Evolutionary conservation across 108 stramenopile species (phyloP), one percentile per base, ranked within the genome.

Genomic region (Fragilariopsis cylindrus): DNA sequence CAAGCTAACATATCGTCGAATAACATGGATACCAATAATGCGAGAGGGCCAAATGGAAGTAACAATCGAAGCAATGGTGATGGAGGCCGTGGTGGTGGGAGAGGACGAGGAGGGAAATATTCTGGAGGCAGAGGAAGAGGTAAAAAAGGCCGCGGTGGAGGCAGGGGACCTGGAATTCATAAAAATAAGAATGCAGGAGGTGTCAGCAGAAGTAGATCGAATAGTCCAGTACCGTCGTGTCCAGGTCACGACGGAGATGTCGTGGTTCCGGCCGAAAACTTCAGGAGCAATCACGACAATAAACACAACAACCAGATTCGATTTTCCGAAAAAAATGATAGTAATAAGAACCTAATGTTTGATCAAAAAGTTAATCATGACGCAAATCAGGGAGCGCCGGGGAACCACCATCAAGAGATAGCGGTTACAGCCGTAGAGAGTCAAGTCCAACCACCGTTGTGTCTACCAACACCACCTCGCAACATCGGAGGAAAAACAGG

Each of bases 41-140:
- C 8, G 44, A 71, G 46, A 39, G 12, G 39, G 2, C 41, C 30
- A 39, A 52, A 18, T 48, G 68, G 67, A 60, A 48, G 70, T 52
- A 50, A 69, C 42, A 57, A 57, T 40, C 69, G 72, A 18, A 55
- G 55, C 49, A 60, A 75, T 69, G 75, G 72, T 12, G 75, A 69
- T 12, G 65, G 69, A 57, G 60, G 52, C 46, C 63, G 70, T 69
- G 18, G 67, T 50, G 66, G 71, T 9, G 52, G 76, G 43, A 71
- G 67, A 46, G 65, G 69, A 53, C 53, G 68, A 13, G n/a, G 54
- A 58, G 18, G 57, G 30, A 30, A 30, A 30, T 30, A 46, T 8
- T 15, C 70, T 30, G 63, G 70, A 9, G 60, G 68, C 5, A 41
- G 70, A 5, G 67, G 65, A 49, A 42, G 74, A 48, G 49, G 73